Base-by-base conservation (phyloP, 2,329 filamentous ascomycete genomes). In the Xylaria hypoxylon region DNA sequence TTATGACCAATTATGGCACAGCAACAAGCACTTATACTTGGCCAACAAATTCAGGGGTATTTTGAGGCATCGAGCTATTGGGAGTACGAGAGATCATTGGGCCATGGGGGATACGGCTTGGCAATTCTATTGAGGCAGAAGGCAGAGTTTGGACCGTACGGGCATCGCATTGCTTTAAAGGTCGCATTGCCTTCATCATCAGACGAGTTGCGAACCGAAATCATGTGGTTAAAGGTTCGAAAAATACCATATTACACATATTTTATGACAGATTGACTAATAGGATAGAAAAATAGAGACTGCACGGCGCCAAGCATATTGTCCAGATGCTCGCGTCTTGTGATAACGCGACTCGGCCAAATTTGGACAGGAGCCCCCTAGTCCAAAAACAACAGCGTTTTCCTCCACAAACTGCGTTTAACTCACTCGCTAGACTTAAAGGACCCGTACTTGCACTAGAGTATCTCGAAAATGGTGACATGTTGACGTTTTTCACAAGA, bases 401-500 rank as follows among this genome's bases (percentile, higher is more conserved):
- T 19, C 53, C 53, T 13, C 38, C 52, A 19, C 45, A 35, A 35
- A 58, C 52, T 15, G 47, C 56, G 2, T 60, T 65, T 35, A n/a
- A 17, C n/a, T 53, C 48, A 2, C 56, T 65, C 22, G 62, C 40
- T 11, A 19, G 28, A 19, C 28, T 65, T 7, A 8, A 48, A 22
- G 62, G 62, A 10, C 62, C 62, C 17, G 50, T 53, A 31, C 7
- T 60, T 28, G 56, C 56, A 31, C 28, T 65, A 3, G 62, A 65
- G 44, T 65, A 65, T 33, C 24, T 65, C 40, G 62, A 65, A 13
- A 48, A 56, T 33, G 62, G 62, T 26, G 50, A 45, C 26, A 50
- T 55, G 35, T 45, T 33, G 26, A 19, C 13, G 13, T 7, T 44
- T 22, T 65, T 35, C 22, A 4, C 2, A 33, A 51, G 33, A 62